Base-by-base conservation (phyloP, 768 basidiomycete species). In the Mrakia blollopis region DNA sequence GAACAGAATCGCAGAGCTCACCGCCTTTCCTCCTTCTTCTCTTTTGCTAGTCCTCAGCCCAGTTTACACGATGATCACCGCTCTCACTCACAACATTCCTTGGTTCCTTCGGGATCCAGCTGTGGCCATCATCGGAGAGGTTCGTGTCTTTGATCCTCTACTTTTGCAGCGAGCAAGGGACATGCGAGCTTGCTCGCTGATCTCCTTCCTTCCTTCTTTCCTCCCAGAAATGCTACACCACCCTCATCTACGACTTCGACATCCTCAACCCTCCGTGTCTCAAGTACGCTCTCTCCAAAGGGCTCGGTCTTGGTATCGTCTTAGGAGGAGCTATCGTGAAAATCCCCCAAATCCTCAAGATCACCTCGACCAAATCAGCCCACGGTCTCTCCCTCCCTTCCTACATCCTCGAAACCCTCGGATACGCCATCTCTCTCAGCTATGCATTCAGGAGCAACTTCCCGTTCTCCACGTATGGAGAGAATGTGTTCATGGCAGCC, bases 391-490 rank as follows among this genome's bases (percentile, higher is more conserved):
- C 92, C 0, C 85, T 98, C 2, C 86, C 91, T 2, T 91, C 93
- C 6, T 98, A 94, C 83, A 84, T 91, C 70, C 90, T 99, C 30
- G 96, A 98, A 82, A 98, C 96, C 0, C 86, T 92, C 39, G 88
- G 92, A 0, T 97, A 97, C 80, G 91, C 91, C 37, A 94, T 99
- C 81, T 94, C 90, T 0, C 88, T 94, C 37, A 89, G 89, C 16
- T 99, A 98, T 84, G 91, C 94, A 2, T 89, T 88, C 80, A 87
- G 93, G 32, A 91, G 93, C 81, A 83, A 86, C 32, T 98, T 95
- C 84, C 94, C 97, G 0, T 97, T 98, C 86, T 93, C 92, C 28
- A 98, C 97, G 0, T 99, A 98, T 78, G 97, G 97, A 81, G 97
- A 99, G 84, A 98, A 96, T 86, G 83, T 94, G 75, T 98, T 98